Percentiles rank a stretch among this genome's conserved stretches.
Conservation (phyloP, 257 asterid species). For the Schizonepeta tenuifolia region DNA sequence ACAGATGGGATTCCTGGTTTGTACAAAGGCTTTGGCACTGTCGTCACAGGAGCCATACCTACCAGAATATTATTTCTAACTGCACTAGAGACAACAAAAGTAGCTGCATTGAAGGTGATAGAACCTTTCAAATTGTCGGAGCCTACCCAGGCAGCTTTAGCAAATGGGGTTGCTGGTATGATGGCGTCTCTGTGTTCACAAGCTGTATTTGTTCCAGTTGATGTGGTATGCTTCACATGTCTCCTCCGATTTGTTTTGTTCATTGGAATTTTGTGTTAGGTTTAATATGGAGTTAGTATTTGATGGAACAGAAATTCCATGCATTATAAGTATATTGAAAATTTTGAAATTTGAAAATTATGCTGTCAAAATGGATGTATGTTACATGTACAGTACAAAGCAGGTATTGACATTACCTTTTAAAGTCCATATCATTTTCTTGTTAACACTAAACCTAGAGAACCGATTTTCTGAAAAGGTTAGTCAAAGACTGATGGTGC, state of each 20-base stretch:
- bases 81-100: slow-evolving; percentile 83
- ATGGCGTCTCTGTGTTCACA: slow-evolving; percentile 82
- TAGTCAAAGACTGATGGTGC: slow-evolving; percentile 73
- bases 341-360: not conserved
- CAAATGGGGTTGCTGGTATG: slow-evolving; percentile 95
- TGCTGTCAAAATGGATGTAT: slow-evolving; percentile 18
- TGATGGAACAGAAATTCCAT: slow-evolving; percentile 48
- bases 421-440: not conserved
- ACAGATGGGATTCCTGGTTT: slow-evolving; percentile 82
- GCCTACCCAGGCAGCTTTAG: slow-evolving; percentile 87
- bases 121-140: slow-evolving; percentile 79
- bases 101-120: slow-evolving; percentile 65
- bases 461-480: slow-evolving; percentile 61
- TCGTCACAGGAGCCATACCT: slow-evolving; percentile 84
- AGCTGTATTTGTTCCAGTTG: slow-evolving; percentile 85
- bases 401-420: slow-evolving; percentile 8
- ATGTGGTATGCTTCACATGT: slow-evolving; percentile 68
- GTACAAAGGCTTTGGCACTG: slow-evolving; percentile 89
- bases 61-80: slow-evolving; percentile 90
- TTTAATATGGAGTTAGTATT: slow-evolving; percentile 55
- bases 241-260: slow-evolving; percentile 16
- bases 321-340: slow-evolving; percentile 27
- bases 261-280: slow-evolving; percentile 42
- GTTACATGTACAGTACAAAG: not conserved
- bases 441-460: slow-evolving; percentile 12